Base-by-base conservation (phyloP, 2,329 filamentous ascomycete species). In the Microsporum canis region DNA sequence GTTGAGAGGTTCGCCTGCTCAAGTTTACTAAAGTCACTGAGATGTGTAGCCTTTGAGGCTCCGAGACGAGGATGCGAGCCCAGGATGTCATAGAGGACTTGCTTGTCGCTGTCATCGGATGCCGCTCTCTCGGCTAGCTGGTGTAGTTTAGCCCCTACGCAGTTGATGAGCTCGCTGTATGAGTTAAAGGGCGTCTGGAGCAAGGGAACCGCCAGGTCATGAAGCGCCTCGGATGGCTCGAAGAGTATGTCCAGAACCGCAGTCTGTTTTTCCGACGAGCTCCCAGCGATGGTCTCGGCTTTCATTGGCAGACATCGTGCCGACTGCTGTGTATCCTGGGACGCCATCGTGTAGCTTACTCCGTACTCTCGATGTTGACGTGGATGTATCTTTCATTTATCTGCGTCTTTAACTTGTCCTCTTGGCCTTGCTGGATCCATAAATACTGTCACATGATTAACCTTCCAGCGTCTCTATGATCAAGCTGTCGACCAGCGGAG, bases 31-130 rank as follows among this genome's bases (percentile, higher is more conserved):
- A 91, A 84, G 59, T 83, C 86, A 68, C 88, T 95, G 59, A 76
- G 57, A 62, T 71, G 68, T 7, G 45, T 17, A 17, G 17, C 14
- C 29, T 31, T 23, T 39, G 68, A 68, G 33, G 67, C 63, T 10
- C 91, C 91, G 6, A 96, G 81, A 1, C 91, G 83, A 0, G 91
- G 91, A 72, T 96, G 91, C 6, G 89, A 86, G 58, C 84, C 85
- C 1, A 96, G 78, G 62, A 96, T 91, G 14, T 79, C 78, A 49
- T 89, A 82, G 0, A 96, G 80, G 63, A 79, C 82, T 57, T 76
- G 68, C 41, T 76, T 51, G 38, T 58, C 17, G n/a, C n/a, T 27
- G 6, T 17, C 53, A n/a, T 36, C 4, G 3, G 38, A 10, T n/a
- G 55, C 17, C 4, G 55, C 34, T n/a, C 17, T 41, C 17, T 38